A percentile compares a stretch with the other conserved stretches of the same genome.
These are phyloP conservation scores for Ceratobasidium theobromae DNA, from an alignment of 1,284 basidiomycete genomes.

Conservation along the genomic window DNA sequence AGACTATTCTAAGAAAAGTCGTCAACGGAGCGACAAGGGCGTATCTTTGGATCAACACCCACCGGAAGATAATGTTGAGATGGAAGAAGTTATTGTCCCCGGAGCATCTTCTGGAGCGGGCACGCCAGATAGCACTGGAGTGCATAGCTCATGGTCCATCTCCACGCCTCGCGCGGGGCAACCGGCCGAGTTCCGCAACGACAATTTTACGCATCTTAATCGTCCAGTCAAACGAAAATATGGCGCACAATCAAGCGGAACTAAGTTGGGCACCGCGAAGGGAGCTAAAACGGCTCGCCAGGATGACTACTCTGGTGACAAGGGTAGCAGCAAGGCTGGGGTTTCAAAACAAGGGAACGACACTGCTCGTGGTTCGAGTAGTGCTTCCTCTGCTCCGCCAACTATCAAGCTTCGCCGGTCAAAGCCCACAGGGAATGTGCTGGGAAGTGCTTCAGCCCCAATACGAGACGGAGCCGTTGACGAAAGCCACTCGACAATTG, in stretches of 20 bases:
- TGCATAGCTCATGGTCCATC: background rate
- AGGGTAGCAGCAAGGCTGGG: slow-evolving; percentile 45
- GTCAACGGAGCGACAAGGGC: slow-evolving; percentile 38
- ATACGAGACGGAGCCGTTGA: background rate
- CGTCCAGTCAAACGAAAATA: slow-evolving; percentile 41
- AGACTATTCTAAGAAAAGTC: background rate
- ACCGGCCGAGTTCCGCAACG: slow-evolving; percentile 43
- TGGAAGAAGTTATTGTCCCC: slow-evolving; percentile 46
- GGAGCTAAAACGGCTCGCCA: slow-evolving; percentile 39
- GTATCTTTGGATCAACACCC: slow-evolving; percentile 41
- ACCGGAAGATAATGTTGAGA: slow-evolving; percentile 42
- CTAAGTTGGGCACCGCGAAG: slow-evolving; percentile 41
- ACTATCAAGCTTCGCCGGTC: slow-evolving; percentile 24
- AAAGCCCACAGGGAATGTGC: slow-evolving; percentile 12
- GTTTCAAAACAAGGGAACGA: background rate
- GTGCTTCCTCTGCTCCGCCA: slow-evolving; percentile 10
- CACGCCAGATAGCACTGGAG: background rate
- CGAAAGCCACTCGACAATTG: no score
- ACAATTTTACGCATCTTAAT: slow-evolving; percentile 45
- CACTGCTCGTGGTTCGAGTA: background rate
- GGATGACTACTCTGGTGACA: slow-evolving; percentile 38
- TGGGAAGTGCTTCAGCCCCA: slow-evolving; percentile 8
- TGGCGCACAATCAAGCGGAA: slow-evolving; percentile 47
- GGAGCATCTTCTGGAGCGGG: background rate
- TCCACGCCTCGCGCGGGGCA: background rate